Percentiles rank a stretch among this genome's conserved stretches.
Evolutionary conservation across 208 protist genomes (phyloP).

Genomic region (Leishmania turanica): DNA sequence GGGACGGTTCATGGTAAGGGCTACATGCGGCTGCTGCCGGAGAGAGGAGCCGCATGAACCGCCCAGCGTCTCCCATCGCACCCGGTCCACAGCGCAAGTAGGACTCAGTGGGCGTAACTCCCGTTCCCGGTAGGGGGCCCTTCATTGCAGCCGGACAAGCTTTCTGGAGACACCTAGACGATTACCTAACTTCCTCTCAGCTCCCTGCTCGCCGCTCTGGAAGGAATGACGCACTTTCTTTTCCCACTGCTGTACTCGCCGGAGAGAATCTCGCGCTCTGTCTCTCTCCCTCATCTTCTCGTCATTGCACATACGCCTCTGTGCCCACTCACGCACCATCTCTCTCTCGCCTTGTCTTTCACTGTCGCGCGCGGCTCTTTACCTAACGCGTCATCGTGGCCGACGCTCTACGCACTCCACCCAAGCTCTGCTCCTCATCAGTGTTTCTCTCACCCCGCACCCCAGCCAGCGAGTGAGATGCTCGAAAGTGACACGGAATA

Average conservation of each 20-base stretch:
- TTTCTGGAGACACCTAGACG: not conserved
- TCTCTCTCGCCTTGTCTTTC: not conserved
- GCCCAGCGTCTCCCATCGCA: not conserved
- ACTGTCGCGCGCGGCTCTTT: not conserved
- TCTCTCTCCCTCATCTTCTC: not conserved
- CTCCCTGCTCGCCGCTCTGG: not conserved
- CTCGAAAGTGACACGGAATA: not conserved
- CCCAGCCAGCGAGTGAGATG: not conserved
- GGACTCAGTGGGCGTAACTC: not conserved
- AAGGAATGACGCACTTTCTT: not conserved
- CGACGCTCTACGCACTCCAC: not conserved
- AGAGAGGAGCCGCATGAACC: not conserved
- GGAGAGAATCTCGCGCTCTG: not conserved
- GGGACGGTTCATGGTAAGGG: not conserved
- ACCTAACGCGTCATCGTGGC: not conserved
- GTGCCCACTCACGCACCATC: not conserved
- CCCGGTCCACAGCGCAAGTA: not conserved
- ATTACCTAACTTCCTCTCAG: not conserved
- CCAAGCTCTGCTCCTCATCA: not conserved
- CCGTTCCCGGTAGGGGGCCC: not conserved
- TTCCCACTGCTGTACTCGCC: not conserved
- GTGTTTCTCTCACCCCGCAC: not conserved
- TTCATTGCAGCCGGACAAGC: not conserved
- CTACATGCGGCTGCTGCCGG: not conserved
- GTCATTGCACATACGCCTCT: not conserved